Base-by-base conservation (phyloP, 2,329 filamentous ascomycete species). In the Fusarium tjaetaba region DNA sequence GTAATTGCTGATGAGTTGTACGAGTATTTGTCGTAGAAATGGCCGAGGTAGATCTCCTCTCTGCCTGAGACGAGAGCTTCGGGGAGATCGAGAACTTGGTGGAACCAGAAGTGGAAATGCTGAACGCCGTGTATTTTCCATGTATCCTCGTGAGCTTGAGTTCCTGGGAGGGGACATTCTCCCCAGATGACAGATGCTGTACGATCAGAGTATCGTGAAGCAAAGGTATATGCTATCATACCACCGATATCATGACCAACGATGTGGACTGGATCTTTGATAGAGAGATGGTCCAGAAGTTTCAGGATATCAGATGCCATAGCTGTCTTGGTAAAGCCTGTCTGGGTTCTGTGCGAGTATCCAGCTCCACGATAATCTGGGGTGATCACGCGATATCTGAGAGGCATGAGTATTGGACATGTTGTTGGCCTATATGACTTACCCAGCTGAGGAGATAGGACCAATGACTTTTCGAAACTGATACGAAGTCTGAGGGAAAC, bases 221-320 rank as follows among this genome's bases (percentile, higher is more conserved):
- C 36, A 36, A 67, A 73, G 6, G 62, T 32, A 34, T 68, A 68
- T 14, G 61, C 65, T 52, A 73, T 60, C 71, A 70, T 73, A 13
- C 71, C 71, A 2, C 71, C 49, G 20, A 67, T 58, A 1, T 70
- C 71, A 57, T 73, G 71, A 6, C 65, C 61, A 8, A 57, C 61
- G 1, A 53, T 42, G n/a, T 63, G 70, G 5, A 62, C 65, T 3
- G 61, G 43, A 3, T 66, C 39, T 15, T 62, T 34, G 34, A 70
- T 70, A 22, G 28, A 55, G 24, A 73, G 53, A 4, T 62, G 39
- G 9, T 52, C 53, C 4, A 72, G 60, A 2, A 62, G 48, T 4
- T 45, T 36, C 18, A 49, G 4, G 18, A 71, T 67, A 46, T 70
- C 69, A 4, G 36, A 32, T 38, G 67, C 69, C 67, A 71, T 70